Percentiles rank a stretch among this genome's conserved stretches.
Conservation (phyloP, 2,329 filamentous ascomycete species). For the Hypoxylon sp. region DNA sequence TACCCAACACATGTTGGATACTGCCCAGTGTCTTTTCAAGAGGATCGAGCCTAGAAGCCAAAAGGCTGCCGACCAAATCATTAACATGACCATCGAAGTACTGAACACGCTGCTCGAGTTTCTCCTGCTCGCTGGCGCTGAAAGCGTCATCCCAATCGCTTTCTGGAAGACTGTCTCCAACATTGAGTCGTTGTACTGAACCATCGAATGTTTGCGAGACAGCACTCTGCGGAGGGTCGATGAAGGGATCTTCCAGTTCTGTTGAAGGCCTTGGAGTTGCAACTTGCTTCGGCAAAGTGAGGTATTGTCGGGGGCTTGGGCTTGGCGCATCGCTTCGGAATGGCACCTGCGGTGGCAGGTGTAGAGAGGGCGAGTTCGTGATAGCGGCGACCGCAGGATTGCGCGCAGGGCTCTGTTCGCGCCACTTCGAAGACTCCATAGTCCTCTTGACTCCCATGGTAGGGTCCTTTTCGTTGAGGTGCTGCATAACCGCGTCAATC, state of each 20-base stretch:
- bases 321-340: conserved; percentile 80
- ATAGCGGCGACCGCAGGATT: conserved; percentile 58
- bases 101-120: conserved; percentile 82
- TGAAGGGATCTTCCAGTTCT: conserved; percentile 75
- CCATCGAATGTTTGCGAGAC: conserved; percentile 66
- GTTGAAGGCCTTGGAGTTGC: conserved; percentile 63
- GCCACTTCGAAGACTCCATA: conserved; percentile 64
- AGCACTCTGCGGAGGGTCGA: conserved; percentile 66
- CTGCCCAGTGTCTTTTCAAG: conserved; percentile 83
- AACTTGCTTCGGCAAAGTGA: conserved; percentile 63
- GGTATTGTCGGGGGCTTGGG: conserved; percentile 75
- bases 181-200: conserved; percentile 74
- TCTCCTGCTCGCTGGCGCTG: conserved; percentile 85
- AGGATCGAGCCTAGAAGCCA: conserved; percentile 83
- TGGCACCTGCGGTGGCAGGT: conserved; percentile 64
- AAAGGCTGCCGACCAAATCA: conserved; percentile 82
- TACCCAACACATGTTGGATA: conserved; percentile 79
- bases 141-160: conserved; percentile 96
- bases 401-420: conserved; percentile 60
- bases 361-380: conserved; percentile 67
- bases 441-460: conserved; percentile 80
- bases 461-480: conserved; percentile 81
- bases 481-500: conserved; percentile 92
- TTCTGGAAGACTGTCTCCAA: conserved; percentile 74
- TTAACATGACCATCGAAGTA: conserved; percentile 96